Evolutionary conservation across 2,329 filamentous ascomycete genomes (phyloP).

Genomic region (Grosmannia penicillata): DNA sequence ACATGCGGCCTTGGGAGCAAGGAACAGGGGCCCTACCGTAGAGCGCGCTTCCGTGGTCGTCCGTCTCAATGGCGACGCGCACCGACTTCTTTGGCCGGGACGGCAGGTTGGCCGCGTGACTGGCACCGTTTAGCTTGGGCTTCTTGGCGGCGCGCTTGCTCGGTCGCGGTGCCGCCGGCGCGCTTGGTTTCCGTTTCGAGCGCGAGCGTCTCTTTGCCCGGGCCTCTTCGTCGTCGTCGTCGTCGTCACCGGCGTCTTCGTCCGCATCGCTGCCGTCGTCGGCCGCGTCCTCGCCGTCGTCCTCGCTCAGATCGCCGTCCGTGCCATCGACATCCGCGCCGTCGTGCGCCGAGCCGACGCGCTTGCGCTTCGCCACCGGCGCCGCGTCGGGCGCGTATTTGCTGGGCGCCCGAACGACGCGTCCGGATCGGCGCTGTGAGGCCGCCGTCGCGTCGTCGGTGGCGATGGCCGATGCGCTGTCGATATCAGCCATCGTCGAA

Average conservation of each 20-base stretch:
- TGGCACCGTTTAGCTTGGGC: constrained; percentile 45
- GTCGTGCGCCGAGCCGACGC: constrained; percentile 22
- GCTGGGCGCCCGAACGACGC: constrained; percentile 45
- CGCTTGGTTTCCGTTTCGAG: constrained; percentile 6
- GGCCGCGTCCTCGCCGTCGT: constrained; percentile 24
- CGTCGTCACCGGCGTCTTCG: too few species aligned
- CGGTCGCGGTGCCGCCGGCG: constrained; percentile 25
- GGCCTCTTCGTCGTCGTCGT: constrained; percentile 10
- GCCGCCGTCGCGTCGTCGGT: constrained; percentile 20
- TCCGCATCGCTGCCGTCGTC: constrained; percentile 29
- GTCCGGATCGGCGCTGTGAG: constrained; percentile 52
- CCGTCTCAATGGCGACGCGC: constrained; percentile 34
- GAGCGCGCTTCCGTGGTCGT: constrained; percentile 37
- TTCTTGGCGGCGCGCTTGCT: constrained; percentile 49
- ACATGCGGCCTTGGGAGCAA: too few species aligned
- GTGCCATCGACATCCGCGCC: constrained; percentile 24
- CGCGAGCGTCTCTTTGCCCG: constrained; percentile 23
- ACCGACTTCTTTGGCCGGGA: constrained; percentile 42
- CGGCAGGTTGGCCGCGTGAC: constrained; percentile 28
- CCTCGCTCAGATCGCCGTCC: constrained; percentile 18
- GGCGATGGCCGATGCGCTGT: not conserved
- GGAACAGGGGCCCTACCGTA: constrained; percentile 39
- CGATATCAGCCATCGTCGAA: not conserved
- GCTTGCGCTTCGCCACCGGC: constrained; percentile 42
- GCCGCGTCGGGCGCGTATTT: constrained; percentile 43